phyloP scores from a whole-genome alignment of 2,329 filamentous ascomycete genomes.

The Epichloe uncinata region DNA sequence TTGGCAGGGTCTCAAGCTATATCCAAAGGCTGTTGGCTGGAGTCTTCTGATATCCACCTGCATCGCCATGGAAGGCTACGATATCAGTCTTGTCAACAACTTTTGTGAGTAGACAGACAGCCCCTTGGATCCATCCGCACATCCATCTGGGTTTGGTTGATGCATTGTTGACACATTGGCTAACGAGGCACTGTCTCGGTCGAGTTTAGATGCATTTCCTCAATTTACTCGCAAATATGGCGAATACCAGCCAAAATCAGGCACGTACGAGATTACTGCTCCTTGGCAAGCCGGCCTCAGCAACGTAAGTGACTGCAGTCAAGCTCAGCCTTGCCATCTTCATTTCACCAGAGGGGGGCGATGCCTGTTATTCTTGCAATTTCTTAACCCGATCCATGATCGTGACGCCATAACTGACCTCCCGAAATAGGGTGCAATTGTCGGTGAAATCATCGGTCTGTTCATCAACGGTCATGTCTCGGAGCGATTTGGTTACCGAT shows the following conservation, averaged over 20 bases:
- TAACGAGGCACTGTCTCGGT: not conserved
- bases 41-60: slow-evolving; percentile 78
- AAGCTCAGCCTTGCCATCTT: not conserved
- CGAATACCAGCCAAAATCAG: slow-evolving; percentile 26
- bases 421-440: slow-evolving; percentile 10
- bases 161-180: not conserved
- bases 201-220: slow-evolving; percentile 32
- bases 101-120: slow-evolving; percentile 39
- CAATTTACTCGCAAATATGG: slow-evolving; percentile 48
- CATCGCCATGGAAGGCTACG: slow-evolving; percentile 86
- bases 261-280: slow-evolving; percentile 42
- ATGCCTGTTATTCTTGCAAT: not conserved
- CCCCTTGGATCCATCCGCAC: too few species aligned
- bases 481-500: slow-evolving; percentile 55
- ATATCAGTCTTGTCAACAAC: slow-evolving; percentile 69
- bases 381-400: too few species aligned
- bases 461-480: slow-evolving; percentile 52
- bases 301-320: slow-evolving; percentile 26
- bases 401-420: not conserved
- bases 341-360: not conserved
- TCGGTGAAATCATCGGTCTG: slow-evolving; percentile 53
- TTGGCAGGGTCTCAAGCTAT: slow-evolving; percentile 62
- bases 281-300: slow-evolving; percentile 50
- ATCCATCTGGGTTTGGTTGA: too few species aligned
- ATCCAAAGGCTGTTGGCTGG: slow-evolving; percentile 79